Evolutionary conservation across 805 yeast species (phyloP).

Genomic region (Candida nanaspora): DNA sequence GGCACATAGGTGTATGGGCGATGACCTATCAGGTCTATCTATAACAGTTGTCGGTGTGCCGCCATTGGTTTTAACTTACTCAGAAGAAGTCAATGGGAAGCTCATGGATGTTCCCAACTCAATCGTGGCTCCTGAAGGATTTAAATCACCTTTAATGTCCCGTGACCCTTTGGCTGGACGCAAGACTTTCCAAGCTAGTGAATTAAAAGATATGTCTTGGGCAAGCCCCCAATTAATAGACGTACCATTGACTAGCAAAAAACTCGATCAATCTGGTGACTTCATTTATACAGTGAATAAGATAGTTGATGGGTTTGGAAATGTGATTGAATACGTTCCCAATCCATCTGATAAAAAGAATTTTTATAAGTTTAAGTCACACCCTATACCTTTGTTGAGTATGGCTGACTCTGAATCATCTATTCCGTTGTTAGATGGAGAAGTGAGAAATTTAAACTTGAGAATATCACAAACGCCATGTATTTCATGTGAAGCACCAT

Average conservation of each 20-base stretch:
- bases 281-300: constrained; percentile 50
- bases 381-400: constrained; percentile 47
- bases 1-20: constrained; percentile 61
- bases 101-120: constrained; percentile 21
- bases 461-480: constrained; percentile 15
- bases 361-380: constrained; percentile 40
- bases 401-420: constrained; percentile 30
- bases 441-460: constrained; percentile 25
- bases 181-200: constrained; percentile 21
- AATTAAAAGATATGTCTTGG: constrained; percentile 33
- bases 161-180: constrained; percentile 12
- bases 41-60: constrained; percentile 68
- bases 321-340: constrained; percentile 37
- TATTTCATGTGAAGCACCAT: constrained; percentile 39
- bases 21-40: constrained; percentile 33
- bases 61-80: constrained; percentile 58
- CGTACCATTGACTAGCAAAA: constrained; percentile 20
- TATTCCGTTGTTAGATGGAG: constrained; percentile 22
- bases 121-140: constrained; percentile 32
- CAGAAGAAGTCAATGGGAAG: constrained; percentile 33
- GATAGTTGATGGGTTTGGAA: constrained; percentile 64
- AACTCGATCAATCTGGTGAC: constrained; percentile 35
- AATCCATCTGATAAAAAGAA: constrained; percentile 29
- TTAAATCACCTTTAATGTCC: constrained; percentile 42
- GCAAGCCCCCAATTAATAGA: constrained; percentile 20